These are phyloP conservation scores for Amniculicola lignicola DNA, from an alignment of 495 filamentous ascomycete genomes.

Conservation along the genomic window DNA sequence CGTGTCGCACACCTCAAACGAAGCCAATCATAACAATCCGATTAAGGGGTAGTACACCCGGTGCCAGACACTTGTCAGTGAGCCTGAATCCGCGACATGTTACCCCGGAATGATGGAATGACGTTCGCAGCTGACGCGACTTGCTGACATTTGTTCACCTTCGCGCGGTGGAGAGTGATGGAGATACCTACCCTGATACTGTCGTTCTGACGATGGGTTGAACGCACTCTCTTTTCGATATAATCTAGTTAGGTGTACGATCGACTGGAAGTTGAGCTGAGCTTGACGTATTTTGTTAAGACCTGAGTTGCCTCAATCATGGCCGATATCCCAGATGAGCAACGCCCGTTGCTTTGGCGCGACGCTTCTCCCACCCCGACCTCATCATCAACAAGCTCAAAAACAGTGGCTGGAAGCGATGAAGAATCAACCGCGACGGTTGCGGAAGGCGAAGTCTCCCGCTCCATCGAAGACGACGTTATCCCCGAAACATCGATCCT, in stretches of 20 bases:
- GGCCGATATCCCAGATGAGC: constrained; percentile 2
- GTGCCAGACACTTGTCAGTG: constrained; percentile 19
- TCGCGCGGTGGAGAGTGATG: neutral
- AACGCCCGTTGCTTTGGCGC: constrained; percentile 17
- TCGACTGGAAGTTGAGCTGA: neutral
- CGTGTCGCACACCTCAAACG: constrained; percentile 1
- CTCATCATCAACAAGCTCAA: constrained; percentile 6
- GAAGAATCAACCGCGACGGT: constrained; percentile 12
- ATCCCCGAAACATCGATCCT: constrained; percentile 60
- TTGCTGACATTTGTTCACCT: constrained; percentile 30
- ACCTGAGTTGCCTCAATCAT: neutral
- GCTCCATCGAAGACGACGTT: constrained; percentile 54
- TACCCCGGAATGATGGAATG: constrained; percentile 20
- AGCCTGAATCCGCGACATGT: constrained; percentile 17
- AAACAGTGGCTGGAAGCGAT: constrained; percentile 13
- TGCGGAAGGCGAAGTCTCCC: constrained; percentile 14
- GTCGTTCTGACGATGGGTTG: neutral
- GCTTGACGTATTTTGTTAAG: neutral
- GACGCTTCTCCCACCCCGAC: neutral
- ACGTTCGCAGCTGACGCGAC: too few species aligned
- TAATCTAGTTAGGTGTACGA: neutral
- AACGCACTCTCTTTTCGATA: neutral
- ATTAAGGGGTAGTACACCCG: neutral
- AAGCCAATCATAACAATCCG: constrained; percentile 20
- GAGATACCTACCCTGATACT: neutral